Evolutionary conservation across 257 asterid species (phyloP), one percentile per base, ranked within the genome.

Genomic region (Pogostemon cablin): DNA sequence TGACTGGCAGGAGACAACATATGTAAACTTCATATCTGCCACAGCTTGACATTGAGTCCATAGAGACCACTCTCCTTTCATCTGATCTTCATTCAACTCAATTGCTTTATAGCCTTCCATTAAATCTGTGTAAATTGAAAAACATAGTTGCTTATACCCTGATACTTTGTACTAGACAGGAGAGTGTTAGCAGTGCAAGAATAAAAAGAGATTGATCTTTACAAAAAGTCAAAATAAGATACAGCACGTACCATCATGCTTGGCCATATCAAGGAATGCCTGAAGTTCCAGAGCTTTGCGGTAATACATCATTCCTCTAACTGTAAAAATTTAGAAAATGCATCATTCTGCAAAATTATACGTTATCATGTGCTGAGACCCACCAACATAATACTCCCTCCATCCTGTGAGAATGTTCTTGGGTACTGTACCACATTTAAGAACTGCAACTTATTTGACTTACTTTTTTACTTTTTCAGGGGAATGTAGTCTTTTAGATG

Each of bases 11-110:
- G 99, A 91, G 50, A 91, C 98, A 57, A 95, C 98, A 83, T 86
- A 89, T 53, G 99, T 89, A 71, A 95, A 95, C 86, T 95, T 95
- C 99, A 95, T 89, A 83, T 91, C 99, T 66, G 97, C 96, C 72
- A 95, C 99, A 38, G 99, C 99, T 81, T 89, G 98, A 82, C 96
- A 95, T 67, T 95, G 99, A 7, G 96, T 86, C 96, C 97, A 91
- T 20, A 95, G 77, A 4, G 98, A 91, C 72, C 96, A 85, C 80
- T 95, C 98, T 59, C 98, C 98, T 83, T 91, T 95, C 88, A 89
- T 89, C 76, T 95, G 98, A 78, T 91, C 98, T 82, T 95, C 99
- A 73, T 82, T 91, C 82, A 88, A 76, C 84, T 95, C 99, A 80
- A 95, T 88, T 67, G 99, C 98, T 84, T 91, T 91, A 15, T 95